Evolutionary conservation across 1,284 basidiomycete genomes (phyloP), one percentile per base, ranked within the genome.

Genomic region (Leccinum brunneo-olivaceum): DNA sequence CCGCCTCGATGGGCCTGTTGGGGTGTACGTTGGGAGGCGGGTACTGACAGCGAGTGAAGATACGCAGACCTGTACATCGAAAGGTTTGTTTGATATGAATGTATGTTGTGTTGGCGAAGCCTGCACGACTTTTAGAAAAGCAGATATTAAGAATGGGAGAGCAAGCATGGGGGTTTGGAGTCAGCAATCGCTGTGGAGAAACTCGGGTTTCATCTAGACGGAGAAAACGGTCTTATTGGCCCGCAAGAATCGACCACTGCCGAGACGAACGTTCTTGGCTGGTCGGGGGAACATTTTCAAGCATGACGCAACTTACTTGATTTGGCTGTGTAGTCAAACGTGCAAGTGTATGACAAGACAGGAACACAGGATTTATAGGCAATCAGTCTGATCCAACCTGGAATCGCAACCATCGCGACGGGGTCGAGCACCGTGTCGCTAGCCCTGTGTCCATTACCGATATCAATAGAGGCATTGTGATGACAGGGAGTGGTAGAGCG

Each of bases 1-100:
- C 81, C 80, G 25, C 86, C 86, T 43, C 85, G 74, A 60, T 90
- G 86, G n/a, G 77, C 85, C 79, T 88, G 41, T 39, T 15, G 24
- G 34, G n/a, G 28, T 15, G 41, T 29, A 15, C 21, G 15, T 24
- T 25, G 37, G 48, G 28, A 48, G 35, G 42, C 20, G 14, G 9
- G 29, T 15, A 25, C 4, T n/a, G 29, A 9, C 19, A 6, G 24
- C 3, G 38, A 45, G 29, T 21, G 16, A 19, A 36, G 25, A 33
- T 19, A 33, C 27, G 48, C 61, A 27, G 36, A 72, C 74, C 62
- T 76, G 75, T 29, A 77, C 56, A 51, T 77, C 73, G 44, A 72
- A 67, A 39, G 49, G 53, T 29, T 46, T 51, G 32, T 39, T 53
- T n/a, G 46, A 47, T 15, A 20, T 25, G 20, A 66, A 45, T 10